A percentile compares a stretch with the other conserved stretches of the same genome.
phyloP scores from a whole-genome alignment of 139 green algal species.

The Chlorella sp. region DNA sequence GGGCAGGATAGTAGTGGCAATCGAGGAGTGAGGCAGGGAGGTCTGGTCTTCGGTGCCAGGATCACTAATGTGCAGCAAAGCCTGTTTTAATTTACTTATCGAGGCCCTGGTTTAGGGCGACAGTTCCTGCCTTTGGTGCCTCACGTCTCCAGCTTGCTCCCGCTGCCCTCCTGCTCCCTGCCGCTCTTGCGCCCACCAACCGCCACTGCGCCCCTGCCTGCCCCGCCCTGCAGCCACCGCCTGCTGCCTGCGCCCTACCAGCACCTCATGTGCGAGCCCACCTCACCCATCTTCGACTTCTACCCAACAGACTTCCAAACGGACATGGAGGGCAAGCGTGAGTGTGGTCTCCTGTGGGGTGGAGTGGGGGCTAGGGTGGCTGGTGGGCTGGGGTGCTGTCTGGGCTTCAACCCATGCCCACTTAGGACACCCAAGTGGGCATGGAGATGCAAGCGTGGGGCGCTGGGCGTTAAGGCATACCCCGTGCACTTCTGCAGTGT shows the following conservation, averaged over 20 bases:
- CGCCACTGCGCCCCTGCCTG: not conserved
- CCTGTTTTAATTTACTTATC: no score
- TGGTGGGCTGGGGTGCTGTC: not conserved
- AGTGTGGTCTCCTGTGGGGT: no score
- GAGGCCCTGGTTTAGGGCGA: not conserved
- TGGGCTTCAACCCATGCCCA: no score
- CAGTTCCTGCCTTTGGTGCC: not conserved
- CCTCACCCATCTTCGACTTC: constrained; percentile 89
- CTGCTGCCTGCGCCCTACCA: constrained; percentile 85
- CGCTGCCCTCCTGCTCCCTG: not conserved
- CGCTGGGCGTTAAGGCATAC: no score
- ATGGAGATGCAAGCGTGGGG: no score
- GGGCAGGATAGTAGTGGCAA: no score
- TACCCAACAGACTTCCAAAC: constrained; percentile 85
- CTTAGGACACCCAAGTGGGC: no score
- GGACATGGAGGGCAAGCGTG: constrained; percentile 93
- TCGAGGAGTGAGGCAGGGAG: no score
- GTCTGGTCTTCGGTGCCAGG: no score
- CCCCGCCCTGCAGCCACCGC: not conserved
- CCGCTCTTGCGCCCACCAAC: not conserved
- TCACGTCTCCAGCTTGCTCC: not conserved
- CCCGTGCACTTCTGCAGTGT: no score
- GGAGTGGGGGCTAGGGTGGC: not conserved
- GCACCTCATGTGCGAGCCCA: constrained; percentile 78
- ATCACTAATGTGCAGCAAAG: no score